phyloP scores from a whole-genome alignment of 345 rosid genomes.

The Linum lewisii region DNA sequence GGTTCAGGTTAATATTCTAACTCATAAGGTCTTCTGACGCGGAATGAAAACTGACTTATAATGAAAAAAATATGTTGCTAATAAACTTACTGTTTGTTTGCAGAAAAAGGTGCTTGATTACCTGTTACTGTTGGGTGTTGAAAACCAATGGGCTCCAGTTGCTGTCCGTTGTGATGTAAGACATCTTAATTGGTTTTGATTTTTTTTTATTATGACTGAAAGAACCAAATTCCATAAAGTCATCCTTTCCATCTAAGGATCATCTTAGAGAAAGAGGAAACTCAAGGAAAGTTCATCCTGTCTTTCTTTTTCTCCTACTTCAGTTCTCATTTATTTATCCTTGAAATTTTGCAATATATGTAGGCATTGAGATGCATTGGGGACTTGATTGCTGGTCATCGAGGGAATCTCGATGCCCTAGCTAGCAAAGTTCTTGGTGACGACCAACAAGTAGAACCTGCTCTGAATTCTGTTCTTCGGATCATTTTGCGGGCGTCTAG shows the following conservation, averaged over 20 bases:
- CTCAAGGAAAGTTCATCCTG: neutral
- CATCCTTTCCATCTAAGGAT: neutral
- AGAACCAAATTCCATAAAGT: neutral
- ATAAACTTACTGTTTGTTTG: conserved; percentile 14
- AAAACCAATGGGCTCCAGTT: conserved; percentile 94
- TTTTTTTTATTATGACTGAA: neutral
- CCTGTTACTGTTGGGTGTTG: conserved; percentile 83
- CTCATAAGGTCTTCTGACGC: conserved; percentile 5
- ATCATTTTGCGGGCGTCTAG: conserved; percentile 81
- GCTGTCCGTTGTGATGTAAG: conserved; percentile 81
- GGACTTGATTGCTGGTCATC: conserved; percentile 63
- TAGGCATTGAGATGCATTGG: conserved; percentile 86
- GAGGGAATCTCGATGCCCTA: conserved; percentile 69
- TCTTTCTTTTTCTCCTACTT: neutral
- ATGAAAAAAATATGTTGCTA: neutral
- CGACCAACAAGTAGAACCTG: conserved; percentile 81
- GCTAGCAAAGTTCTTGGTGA: conserved; percentile 91
- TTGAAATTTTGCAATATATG: conserved; percentile 14
- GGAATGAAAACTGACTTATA: neutral
- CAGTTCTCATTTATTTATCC: neutral
- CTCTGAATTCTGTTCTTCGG: conserved; percentile 83
- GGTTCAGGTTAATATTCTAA: conserved; percentile 61
- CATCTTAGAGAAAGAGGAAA: no score
- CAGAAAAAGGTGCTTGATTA: conserved; percentile 75
- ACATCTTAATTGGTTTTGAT: conserved; percentile 2